Percentiles rank a stretch among this genome's conserved stretches.
Conservation (phyloP, 257 asterid species). For the Anisodus tanguticus region DNA sequence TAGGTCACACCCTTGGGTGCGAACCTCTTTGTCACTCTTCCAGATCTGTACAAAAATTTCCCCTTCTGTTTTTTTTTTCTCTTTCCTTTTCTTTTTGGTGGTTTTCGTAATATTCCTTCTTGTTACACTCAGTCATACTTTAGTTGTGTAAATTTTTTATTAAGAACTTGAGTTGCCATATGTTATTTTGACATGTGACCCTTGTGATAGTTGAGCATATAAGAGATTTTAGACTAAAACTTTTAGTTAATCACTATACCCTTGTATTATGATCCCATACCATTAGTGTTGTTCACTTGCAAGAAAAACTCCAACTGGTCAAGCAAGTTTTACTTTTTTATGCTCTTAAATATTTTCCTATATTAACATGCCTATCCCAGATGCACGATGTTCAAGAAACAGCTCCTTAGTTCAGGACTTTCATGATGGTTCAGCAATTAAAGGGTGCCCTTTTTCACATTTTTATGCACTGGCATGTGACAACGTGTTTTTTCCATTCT, state of each 20-base stretch:
- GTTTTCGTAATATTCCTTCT: background rate
- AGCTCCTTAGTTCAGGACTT: background rate
- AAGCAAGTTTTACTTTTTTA: background rate
- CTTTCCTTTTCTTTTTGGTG: background rate
- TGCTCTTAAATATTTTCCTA: background rate
- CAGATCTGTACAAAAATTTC: background rate
- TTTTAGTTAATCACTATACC: background rate
- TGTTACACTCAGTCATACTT: background rate
- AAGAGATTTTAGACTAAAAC: background rate
- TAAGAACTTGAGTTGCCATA: background rate
- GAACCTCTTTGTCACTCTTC: slow-evolving; percentile 5
- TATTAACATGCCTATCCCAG: background rate
- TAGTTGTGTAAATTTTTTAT: background rate
- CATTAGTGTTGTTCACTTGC: slow-evolving; percentile 8
- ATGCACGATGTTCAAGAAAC: background rate
- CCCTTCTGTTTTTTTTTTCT: background rate
- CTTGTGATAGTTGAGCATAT: background rate
- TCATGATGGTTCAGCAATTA: background rate
- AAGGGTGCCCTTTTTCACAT: background rate
- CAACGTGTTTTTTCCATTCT: background rate
- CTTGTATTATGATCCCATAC: background rate
- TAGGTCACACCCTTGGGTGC: no score
- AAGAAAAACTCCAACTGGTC: slow-evolving; percentile 2
- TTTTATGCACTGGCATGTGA: background rate
- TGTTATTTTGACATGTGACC: background rate